Percentiles rank a stretch among this genome's conserved stretches.
Evolutionary conservation across 257 asterid genomes (phyloP).

Genomic region (Plantago elongata): DNA sequence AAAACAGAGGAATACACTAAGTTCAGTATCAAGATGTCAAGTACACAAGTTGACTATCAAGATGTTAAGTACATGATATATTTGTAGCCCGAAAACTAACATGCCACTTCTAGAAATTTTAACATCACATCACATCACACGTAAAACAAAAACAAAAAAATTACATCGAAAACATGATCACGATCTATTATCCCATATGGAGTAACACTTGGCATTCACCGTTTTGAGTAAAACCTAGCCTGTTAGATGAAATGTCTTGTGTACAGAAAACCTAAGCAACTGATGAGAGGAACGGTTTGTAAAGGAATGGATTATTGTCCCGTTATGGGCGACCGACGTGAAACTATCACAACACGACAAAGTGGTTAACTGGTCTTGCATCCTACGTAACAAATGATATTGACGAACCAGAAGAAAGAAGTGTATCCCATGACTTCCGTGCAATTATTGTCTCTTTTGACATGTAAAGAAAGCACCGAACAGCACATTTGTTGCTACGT

Average conservation of each 20-base stretch:
- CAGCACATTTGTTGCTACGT: conserved; percentile 4
- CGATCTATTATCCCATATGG: neutral
- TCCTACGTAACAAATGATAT: neutral
- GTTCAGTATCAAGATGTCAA: neutral
- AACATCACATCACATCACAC: neutral
- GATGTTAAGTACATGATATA: neutral
- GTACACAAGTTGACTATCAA: neutral
- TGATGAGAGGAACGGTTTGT: too few species aligned
- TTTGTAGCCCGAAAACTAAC: neutral
- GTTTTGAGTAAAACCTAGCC: neutral
- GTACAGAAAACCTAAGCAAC: too few species aligned
- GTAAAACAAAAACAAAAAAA: neutral
- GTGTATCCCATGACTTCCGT: conserved; percentile 7
- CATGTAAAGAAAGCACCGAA: conserved; percentile 17
- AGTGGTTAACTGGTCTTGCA: neutral
- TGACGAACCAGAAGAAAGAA: neutral
- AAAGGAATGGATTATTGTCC: neutral
- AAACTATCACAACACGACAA: neutral
- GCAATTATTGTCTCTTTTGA: conserved; percentile 6
- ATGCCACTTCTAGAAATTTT: neutral
- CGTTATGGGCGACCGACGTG: neutral
- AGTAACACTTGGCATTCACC: neutral
- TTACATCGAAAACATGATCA: neutral
- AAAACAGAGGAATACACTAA: neutral
- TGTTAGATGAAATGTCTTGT: too few species aligned